phyloP scores from a whole-genome alignment of 2,329 filamentous ascomycete genomes.

The Lachnellula hyalina region DNA sequence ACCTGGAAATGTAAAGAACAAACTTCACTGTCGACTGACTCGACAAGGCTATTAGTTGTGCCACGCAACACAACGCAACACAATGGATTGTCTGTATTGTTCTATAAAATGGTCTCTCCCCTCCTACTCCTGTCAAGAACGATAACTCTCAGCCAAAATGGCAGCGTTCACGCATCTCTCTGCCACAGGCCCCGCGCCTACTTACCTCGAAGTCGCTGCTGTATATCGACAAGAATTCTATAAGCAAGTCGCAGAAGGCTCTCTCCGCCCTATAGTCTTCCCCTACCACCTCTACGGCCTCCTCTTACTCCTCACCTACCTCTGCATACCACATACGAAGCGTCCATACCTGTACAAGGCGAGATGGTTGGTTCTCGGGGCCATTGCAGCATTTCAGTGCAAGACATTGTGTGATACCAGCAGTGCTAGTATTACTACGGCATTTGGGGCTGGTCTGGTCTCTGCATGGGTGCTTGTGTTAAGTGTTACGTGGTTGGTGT shows the following conservation, averaged over 20 bases:
- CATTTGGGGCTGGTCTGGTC: constrained; percentile 47
- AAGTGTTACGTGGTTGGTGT: constrained; percentile 45
- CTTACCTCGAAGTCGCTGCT: constrained; percentile 21
- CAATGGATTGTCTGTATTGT: background rate
- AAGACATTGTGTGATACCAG: constrained; percentile 39
- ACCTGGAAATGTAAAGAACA: background rate
- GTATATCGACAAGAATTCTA: constrained; percentile 36
- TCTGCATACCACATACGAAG: constrained; percentile 49
- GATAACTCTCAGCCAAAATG: constrained; percentile 8
- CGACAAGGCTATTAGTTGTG: background rate
- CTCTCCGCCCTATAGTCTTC: constrained; percentile 44
- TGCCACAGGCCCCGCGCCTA: constrained; percentile 16
- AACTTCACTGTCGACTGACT: background rate
- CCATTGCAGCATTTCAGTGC: constrained; percentile 40
- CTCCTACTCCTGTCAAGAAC: background rate
- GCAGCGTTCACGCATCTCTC: constrained; percentile 18
- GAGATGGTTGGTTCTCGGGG: constrained; percentile 45
- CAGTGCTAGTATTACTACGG: constrained; percentile 46
- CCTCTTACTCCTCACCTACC: constrained; percentile 46
- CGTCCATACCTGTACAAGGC: constrained; percentile 46
- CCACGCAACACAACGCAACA: background rate
- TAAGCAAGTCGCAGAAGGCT: constrained; percentile 35
- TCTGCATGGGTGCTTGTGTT: constrained; percentile 47
- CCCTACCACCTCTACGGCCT: constrained; percentile 46
- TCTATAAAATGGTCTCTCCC: background rate